A percentile compares a stretch with the other conserved stretches of the same genome.
phyloP scores from a whole-genome alignment of 768 basidiomycete species.

The Russula ochroleuca region DNA sequence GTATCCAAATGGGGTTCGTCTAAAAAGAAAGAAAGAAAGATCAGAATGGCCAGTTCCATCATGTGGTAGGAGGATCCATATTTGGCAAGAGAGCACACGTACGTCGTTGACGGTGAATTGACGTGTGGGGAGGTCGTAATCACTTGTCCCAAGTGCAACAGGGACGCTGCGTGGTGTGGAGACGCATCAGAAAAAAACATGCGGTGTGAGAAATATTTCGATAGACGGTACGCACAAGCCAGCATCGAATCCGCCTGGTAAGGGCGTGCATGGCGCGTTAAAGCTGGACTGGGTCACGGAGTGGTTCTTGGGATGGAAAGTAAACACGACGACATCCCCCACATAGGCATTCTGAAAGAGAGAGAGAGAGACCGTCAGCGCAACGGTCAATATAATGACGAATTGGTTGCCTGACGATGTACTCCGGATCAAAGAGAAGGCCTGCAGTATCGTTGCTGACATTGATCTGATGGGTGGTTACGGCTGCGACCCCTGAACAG shows the following conservation, averaged over 20 bases:
- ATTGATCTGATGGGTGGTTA: neutral
- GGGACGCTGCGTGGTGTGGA: slow-evolving; percentile 27
- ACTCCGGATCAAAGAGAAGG: slow-evolving; percentile 3
- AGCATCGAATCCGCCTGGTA: slow-evolving; percentile 31
- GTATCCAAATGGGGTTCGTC: slow-evolving; percentile 30
- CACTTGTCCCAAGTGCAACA: slow-evolving; percentile 21
- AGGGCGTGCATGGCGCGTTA: slow-evolving; percentile 29
- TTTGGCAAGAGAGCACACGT: neutral
- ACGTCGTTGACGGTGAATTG: slow-evolving; percentile 31
- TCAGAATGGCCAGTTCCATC: neutral
- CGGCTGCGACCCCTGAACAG: neutral
- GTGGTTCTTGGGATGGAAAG: slow-evolving; percentile 34
- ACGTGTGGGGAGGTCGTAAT: slow-evolving; percentile 19
- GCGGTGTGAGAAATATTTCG: neutral
- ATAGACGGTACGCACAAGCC: slow-evolving; percentile 34
- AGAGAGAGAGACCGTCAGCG: neutral
- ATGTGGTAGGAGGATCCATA: neutral
- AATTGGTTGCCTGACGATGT: slow-evolving; percentile 7
- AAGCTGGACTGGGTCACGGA: slow-evolving; percentile 34
- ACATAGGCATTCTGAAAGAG: slow-evolving; percentile 18
- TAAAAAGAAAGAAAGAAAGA: neutral
- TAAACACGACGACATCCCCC: slow-evolving; percentile 31
- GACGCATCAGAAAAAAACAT: neutral
- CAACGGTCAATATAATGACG: neutral
- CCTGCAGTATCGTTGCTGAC: slow-evolving; percentile 16